A percentile compares a stretch with the other conserved stretches of the same genome.
Conservation (phyloP, 2,329 filamentous ascomycete species). For the Didymosphaeria variabile region DNA sequence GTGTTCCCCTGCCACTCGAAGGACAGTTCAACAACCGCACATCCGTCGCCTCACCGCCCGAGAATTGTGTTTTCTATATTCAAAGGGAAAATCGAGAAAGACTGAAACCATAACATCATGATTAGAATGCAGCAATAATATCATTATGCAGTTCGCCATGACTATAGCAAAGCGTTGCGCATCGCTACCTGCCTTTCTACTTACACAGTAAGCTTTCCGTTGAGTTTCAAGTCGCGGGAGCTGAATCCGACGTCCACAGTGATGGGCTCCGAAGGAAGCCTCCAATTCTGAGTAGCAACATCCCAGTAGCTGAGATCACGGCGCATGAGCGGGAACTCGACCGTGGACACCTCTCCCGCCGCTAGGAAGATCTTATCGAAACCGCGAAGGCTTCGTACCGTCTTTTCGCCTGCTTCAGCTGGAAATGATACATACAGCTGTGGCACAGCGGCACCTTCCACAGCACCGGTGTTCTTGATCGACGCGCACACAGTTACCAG, state of each 20-base stretch:
- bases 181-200: background rate
- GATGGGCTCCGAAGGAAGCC: conserved; percentile 35
- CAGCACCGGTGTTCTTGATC: conserved; percentile 61
- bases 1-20: background rate
- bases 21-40: background rate
- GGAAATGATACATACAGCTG: conserved; percentile 66
- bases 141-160: background rate
- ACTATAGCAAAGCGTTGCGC: background rate
- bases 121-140: background rate
- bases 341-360: conserved; percentile 47
- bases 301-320: conserved; percentile 62
- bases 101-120: no score
- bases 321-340: conserved; percentile 33
- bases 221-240: conserved; percentile 31
- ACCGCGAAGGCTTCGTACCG: conserved; percentile 52
- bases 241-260: conserved; percentile 39
- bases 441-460: conserved; percentile 59
- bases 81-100: no score
- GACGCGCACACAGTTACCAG: conserved; percentile 59
- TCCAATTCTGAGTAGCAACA: conserved; percentile 52
- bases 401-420: conserved; percentile 41
- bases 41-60: background rate
- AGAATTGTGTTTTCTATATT: no score
- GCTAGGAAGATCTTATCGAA: conserved; percentile 62
- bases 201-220: conserved; percentile 18